Conservation (phyloP, 805 yeast genomes). For the Spathaspora hagerdaliae region DNA sequence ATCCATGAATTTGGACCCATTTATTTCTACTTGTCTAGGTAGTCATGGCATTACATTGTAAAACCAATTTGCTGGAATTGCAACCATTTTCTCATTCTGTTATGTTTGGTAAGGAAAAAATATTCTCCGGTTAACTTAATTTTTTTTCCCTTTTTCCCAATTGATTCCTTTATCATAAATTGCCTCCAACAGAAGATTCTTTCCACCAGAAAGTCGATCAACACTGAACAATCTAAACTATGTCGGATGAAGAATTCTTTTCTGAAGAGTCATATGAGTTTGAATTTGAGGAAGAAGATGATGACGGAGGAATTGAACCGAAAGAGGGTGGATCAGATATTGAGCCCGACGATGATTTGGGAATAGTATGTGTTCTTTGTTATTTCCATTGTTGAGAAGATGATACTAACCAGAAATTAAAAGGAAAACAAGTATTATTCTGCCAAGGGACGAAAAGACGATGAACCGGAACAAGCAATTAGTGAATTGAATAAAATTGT, state of each 20-base stretch:
- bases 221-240: not conserved
- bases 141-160: not conserved
- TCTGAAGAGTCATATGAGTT: slow-evolving; percentile 38
- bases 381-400: not conserved
- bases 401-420: not conserved
- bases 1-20: too few relatives aligned
- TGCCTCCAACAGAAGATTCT: not conserved
- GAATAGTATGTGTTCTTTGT: slow-evolving; percentile 7
- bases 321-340: slow-evolving; percentile 24
- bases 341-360: slow-evolving; percentile 19
- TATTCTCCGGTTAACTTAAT: too few relatives aligned
- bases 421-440: slow-evolving; percentile 31
- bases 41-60: not conserved
- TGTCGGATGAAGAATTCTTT: slow-evolving; percentile 34
- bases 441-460: slow-evolving; percentile 38
- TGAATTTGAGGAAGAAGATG: slow-evolving; percentile 37
- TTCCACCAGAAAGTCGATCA: not conserved
- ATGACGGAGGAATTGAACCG: slow-evolving; percentile 17
- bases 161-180: too few relatives aligned
- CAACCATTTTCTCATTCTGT: not conserved
- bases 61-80: not conserved
- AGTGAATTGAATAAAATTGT: slow-evolving; percentile 16
- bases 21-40: too few relatives aligned
- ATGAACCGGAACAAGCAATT: slow-evolving; percentile 21
- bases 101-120: too few relatives aligned